Percentiles rank a stretch among this genome's conserved stretches.
These are phyloP conservation scores for Gloeopeniophorella convolvens DNA, from an alignment of 768 basidiomycete species.

Conservation along the genomic window DNA sequence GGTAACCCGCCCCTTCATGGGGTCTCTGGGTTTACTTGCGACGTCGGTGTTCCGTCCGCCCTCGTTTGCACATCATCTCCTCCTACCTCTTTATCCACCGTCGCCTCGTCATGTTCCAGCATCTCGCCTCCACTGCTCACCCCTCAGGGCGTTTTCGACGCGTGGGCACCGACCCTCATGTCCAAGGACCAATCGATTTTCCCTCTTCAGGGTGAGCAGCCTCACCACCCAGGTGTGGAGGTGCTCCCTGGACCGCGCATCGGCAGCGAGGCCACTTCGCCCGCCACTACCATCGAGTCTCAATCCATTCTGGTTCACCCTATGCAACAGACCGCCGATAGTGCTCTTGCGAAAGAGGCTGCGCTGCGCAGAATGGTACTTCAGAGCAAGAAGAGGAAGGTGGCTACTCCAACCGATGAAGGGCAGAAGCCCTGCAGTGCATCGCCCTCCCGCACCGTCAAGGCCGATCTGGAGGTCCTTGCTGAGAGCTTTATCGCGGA, in stretches of 20 bases:
- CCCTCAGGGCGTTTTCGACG: background rate
- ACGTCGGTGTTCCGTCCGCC: background rate
- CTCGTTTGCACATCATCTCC: background rate
- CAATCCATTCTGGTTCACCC: background rate
- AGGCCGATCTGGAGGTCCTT: constrained; percentile 5
- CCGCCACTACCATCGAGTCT: too few species aligned
- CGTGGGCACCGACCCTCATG: background rate
- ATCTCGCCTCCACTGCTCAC: background rate
- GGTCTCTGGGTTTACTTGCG: background rate
- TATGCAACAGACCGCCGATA: background rate
- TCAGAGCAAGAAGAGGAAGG: constrained; percentile 33
- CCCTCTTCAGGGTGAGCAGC: background rate
- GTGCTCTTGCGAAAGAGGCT: constrained; percentile 38
- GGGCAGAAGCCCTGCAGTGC: constrained; percentile 31
- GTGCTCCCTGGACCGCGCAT: too few species aligned
- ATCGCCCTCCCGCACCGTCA: constrained; percentile 13
- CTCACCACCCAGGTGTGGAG: too few species aligned
- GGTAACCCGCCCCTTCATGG: background rate
- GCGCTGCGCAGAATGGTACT: constrained; percentile 23
- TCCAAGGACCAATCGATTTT: background rate
- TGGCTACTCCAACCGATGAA: constrained; percentile 21
- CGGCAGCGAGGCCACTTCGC: too few species aligned
- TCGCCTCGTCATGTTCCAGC: background rate
- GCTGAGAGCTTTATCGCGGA: constrained; percentile 11
- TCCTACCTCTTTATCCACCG: background rate